phyloP scores from a whole-genome alignment of 805 yeast genomes.

The Candida palmyrensis region DNA sequence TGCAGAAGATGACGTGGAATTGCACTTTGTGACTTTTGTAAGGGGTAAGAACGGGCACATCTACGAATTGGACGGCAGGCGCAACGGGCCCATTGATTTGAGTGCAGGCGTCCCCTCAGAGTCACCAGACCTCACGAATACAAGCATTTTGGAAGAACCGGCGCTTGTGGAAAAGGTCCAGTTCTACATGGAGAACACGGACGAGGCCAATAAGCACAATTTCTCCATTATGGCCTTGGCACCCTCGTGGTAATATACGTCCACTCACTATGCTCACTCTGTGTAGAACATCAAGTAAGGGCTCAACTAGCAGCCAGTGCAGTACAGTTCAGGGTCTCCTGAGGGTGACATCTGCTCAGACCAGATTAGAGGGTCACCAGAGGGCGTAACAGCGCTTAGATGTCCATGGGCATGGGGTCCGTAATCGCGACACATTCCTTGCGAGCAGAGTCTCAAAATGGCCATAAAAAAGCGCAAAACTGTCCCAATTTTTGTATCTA shows the following conservation, averaged over 20 bases:
- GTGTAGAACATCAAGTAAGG: too few species aligned
- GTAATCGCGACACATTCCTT: too few species aligned
- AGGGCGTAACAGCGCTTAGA: too few species aligned
- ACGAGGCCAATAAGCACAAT: slow-evolving; percentile 51
- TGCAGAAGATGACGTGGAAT: slow-evolving; percentile 45
- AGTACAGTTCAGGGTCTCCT: too few species aligned
- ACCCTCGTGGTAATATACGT: slow-evolving; percentile 23
- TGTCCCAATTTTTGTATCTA: too few species aligned
- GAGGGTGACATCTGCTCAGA: too few species aligned
- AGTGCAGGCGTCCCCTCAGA: slow-evolving; percentile 32
- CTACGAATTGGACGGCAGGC: slow-evolving; percentile 86
- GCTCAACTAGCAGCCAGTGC: too few species aligned
- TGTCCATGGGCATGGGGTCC: too few species aligned
- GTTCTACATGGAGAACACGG: slow-evolving; percentile 60
- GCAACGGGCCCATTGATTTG: slow-evolving; percentile 67
- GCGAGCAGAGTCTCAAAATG: too few species aligned
- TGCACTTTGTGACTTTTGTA: slow-evolving; percentile 77
- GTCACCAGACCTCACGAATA: slow-evolving; percentile 19
- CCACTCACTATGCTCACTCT: background rate
- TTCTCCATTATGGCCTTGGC: slow-evolving; percentile 78
- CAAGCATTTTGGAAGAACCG: slow-evolving; percentile 54
- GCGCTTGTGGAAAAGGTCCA: slow-evolving; percentile 52
- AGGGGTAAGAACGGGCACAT: slow-evolving; percentile 52
- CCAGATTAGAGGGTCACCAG: too few species aligned
- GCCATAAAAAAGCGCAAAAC: too few species aligned